phyloP scores from a whole-genome alignment of 441 rosid species.

The Cnidoscolus chayamansa region DNA sequence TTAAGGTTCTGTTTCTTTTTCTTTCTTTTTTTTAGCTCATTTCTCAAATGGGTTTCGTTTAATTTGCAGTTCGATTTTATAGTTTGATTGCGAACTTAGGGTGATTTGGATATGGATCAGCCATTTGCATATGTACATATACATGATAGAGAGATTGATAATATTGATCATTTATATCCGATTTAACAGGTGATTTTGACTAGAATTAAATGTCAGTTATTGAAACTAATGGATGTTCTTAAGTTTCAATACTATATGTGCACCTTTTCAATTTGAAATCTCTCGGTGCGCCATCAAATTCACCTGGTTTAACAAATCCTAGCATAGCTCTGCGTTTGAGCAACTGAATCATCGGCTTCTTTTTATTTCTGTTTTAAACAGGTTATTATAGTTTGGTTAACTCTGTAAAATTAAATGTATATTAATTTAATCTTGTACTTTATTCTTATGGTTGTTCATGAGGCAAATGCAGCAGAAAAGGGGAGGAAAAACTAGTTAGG shows the following conservation, averaged over 20 bases:
- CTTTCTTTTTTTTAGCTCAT: not conserved
- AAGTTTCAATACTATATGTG: not conserved
- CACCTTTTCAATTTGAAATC: not conserved
- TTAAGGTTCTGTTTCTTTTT: slow-evolving; percentile 35
- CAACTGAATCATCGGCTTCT: not conserved
- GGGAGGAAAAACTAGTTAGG: not conserved
- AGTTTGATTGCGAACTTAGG: not conserved
- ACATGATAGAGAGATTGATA: no score
- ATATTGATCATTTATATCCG: no score
- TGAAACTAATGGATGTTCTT: not conserved
- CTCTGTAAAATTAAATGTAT: not conserved
- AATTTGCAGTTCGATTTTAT: not conserved
- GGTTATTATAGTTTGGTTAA: not conserved
- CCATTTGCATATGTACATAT: no score
- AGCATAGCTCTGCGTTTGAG: not conserved
- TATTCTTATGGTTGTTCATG: not conserved
- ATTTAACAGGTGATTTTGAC: not conserved
- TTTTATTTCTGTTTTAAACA: no score
- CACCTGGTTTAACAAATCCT: not conserved
- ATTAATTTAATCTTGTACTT: not conserved
- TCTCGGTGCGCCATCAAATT: not conserved
- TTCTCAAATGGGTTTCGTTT: no score
- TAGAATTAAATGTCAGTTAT: not conserved
- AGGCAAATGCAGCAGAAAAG: not conserved
- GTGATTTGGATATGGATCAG: no score